Base-by-base conservation (phyloP, 768 basidiomycete species). In the Galerina marginata region DNA sequence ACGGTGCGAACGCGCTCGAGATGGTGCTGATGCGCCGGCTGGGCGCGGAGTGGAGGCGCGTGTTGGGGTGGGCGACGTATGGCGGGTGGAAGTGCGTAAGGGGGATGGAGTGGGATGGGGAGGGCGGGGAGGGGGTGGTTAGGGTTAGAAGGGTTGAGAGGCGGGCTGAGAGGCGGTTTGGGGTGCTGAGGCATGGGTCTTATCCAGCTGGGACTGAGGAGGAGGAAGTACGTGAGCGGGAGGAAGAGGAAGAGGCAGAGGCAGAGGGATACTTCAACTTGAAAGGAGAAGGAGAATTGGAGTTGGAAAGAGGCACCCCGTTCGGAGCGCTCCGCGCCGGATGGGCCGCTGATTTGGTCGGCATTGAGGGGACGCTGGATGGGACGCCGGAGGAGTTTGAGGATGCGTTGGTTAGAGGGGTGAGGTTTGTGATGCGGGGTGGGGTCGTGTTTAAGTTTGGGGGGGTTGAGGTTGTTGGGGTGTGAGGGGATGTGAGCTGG, bases 1-100 rank as follows among this genome's bases (percentile, higher is more conserved):
- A 88, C 66, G 87, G 86, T 0, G 73, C 79, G 62, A 89, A 89
- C 65, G 79, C 83, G 26, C 71, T 83, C 43, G 88, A 89, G 76
- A 74, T 89, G 78, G 74, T 80, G 64, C 69, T 88, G 33, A 88
- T 89, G 89, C 80, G 82, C 12, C 66, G 70, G 26, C 74, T 86
- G 1, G 87, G 87, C 1, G 86, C 83, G 20, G 71, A 75, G 25
- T 84, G 83, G 82, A 69, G 72, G 37, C 74, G 75, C 54, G 83
- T 89, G 14, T 70, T 90, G 36, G 74, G 74, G n/a, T 86, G 85
- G 84, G 83, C 76, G 15, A 88, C 86, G 26, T 67, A 86, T 16
- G 82, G 83, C 1, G 86, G 86, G 4, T 86, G 88, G 86, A 74
- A 78, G 64, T 83, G 83, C 56, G 71, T 88, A 11, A 71, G 83